phyloP scores from a whole-genome alignment of 305 asterid species.

The Plantago lanceolata region DNA sequence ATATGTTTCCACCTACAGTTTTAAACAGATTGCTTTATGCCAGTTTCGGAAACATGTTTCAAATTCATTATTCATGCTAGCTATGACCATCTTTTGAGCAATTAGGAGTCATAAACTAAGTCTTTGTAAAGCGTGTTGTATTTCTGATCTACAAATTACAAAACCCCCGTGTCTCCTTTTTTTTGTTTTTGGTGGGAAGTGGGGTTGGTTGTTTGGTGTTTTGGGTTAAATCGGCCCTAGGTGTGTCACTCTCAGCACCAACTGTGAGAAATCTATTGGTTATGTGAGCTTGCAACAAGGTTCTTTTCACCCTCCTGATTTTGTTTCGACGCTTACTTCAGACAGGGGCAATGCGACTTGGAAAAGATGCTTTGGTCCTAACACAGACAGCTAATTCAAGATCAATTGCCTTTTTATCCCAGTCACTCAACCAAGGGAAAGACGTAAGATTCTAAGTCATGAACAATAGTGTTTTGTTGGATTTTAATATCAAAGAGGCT shows the following conservation, averaged over 20 bases:
- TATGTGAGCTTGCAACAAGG: too few relatives aligned
- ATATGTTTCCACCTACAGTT: background rate
- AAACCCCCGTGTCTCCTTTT: too few relatives aligned
- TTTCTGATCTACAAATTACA: too few relatives aligned
- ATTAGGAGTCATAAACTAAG: too few relatives aligned
- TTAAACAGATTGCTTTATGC: background rate
- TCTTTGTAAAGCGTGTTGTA: too few relatives aligned
- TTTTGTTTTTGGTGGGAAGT: too few relatives aligned
- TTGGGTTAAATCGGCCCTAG: too few relatives aligned
- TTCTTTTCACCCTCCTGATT: too few relatives aligned
- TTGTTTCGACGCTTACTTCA: background rate
- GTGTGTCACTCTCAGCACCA: too few relatives aligned
- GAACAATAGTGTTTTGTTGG: background rate
- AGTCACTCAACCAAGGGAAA: constrained; percentile 2
- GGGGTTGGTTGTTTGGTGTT: too few relatives aligned
- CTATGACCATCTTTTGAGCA: background rate
- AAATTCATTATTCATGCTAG: background rate
- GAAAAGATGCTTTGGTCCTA: constrained; percentile 11
- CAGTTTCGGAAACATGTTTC: background rate
- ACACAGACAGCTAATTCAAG: background rate
- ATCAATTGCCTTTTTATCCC: constrained; percentile 7
- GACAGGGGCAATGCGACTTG: constrained; percentile 11
- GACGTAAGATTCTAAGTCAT: background rate
- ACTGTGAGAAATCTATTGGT: too few relatives aligned
- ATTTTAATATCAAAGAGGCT: background rate